Conservation (phyloP, 2,329 filamentous ascomycete species). For the Penicillium digitatum region DNA sequence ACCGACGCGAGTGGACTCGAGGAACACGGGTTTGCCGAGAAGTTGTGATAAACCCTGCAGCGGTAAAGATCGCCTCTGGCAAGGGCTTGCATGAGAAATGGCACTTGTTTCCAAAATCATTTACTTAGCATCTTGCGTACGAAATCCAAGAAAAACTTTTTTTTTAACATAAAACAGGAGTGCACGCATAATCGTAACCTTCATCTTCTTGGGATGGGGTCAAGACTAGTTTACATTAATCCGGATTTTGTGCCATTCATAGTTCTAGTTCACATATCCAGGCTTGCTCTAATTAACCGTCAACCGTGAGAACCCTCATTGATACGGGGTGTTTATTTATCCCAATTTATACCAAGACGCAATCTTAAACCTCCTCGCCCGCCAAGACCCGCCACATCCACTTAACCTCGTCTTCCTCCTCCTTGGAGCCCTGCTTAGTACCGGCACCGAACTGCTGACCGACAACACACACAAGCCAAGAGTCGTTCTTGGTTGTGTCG, state of each 20-base stretch:
- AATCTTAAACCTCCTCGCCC: slow-evolving; percentile 20
- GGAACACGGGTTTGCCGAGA: slow-evolving; percentile 55
- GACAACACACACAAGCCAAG: slow-evolving; percentile 77
- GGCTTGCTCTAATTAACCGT: slow-evolving; percentile 3
- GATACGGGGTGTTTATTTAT: slow-evolving; percentile 14
- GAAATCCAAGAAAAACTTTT: too few relatives aligned
- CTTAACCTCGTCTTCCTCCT: slow-evolving; percentile 39
- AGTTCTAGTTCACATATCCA: slow-evolving; percentile 10
- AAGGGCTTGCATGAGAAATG: slow-evolving; percentile 4
- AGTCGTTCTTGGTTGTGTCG: slow-evolving; percentile 61
- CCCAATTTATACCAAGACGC: background rate
- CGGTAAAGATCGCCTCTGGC: background rate
- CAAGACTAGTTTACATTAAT: slow-evolving; percentile 23
- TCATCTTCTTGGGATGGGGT: slow-evolving; percentile 17
- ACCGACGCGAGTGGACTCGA: slow-evolving; percentile 52
- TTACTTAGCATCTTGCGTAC: slow-evolving; percentile 1
- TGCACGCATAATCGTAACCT: slow-evolving; percentile 9
- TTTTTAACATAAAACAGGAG: background rate
- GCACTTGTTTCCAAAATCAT: background rate
- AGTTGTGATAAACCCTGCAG: slow-evolving; percentile 14
- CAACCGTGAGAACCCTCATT: background rate
- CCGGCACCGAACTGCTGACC: slow-evolving; percentile 46
- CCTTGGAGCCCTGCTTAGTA: slow-evolving; percentile 35
- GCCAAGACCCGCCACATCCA: slow-evolving; percentile 41
- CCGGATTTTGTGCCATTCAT: slow-evolving; percentile 18